Percentiles rank a stretch among this genome's conserved stretches.
Conservation (phyloP, 345 rosid species). For the Lepidium sativum region DNA sequence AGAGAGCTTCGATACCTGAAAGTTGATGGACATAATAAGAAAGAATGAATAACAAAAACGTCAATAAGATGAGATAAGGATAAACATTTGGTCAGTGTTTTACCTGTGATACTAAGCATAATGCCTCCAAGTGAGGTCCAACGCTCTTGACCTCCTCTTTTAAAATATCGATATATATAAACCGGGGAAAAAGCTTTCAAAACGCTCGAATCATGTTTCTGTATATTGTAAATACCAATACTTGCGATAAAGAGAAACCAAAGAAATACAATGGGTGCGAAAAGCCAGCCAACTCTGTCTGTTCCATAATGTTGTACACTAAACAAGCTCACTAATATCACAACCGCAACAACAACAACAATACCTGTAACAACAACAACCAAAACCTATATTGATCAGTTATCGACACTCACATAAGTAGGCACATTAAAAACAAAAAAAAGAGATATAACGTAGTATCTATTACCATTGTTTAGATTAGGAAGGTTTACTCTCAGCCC, state of each 20-base stretch:
- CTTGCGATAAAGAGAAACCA: conserved; percentile 89
- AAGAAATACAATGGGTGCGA: conserved; percentile 83
- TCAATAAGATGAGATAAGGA: neutral
- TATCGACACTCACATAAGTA: neutral
- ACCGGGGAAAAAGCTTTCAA: conserved; percentile 82
- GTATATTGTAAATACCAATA: conserved; percentile 65
- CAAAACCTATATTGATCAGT: neutral
- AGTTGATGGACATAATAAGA: neutral
- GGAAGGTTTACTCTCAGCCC: conserved; percentile 80
- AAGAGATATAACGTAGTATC: neutral
- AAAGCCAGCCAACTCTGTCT: conserved; percentile 86
- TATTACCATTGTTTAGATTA: conserved; percentile 45
- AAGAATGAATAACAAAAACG: neutral
- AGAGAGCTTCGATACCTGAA: conserved; percentile 93
- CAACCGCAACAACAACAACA: conserved; percentile 72
- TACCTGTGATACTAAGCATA: conserved; percentile 92
- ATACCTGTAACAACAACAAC: conserved; percentile 44
- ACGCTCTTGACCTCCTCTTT: conserved; percentile 59
- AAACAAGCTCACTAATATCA: conserved; percentile 72
- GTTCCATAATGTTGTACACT: conserved; percentile 90
- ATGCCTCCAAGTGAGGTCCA: conserved; percentile 91
- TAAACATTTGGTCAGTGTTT: neutral
- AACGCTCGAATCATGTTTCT: conserved; percentile 65
- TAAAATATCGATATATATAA: conserved; percentile 63
- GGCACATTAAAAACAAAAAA: neutral